phyloP scores from a whole-genome alignment of 176 grass and related monocot species.

The Ensete glaucum region DNA sequence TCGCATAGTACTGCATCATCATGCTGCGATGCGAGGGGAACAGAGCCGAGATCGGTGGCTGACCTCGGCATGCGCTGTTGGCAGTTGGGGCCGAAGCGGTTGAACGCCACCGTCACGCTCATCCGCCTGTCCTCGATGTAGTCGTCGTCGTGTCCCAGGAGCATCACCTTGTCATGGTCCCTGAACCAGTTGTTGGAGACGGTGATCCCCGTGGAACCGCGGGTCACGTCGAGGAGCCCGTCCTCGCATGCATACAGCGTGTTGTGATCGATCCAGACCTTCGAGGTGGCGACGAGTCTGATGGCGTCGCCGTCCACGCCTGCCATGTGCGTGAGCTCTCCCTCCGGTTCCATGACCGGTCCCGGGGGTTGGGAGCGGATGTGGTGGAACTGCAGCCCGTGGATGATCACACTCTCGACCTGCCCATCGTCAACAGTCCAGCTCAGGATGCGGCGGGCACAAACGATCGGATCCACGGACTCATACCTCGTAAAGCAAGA shows the following conservation, averaged over 20 bases:
- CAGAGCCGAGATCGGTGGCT: not conserved
- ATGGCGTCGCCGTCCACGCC: constrained; percentile 62
- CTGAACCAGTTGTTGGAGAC: constrained; percentile 91
- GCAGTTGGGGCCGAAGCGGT: constrained; percentile 64
- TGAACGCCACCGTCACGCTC: constrained; percentile 76
- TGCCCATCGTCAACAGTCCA: not conserved
- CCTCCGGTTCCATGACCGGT: constrained; percentile 19
- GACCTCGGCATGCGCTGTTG: constrained; percentile 90
- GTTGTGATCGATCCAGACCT: constrained; percentile 95
- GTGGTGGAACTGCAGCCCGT: constrained; percentile 58
- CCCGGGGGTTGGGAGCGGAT: constrained; percentile 25
- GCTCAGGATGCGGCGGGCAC: not conserved
- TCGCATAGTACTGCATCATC: not conserved
- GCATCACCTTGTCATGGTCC: constrained; percentile 88
- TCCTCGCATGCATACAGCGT: constrained; percentile 49
- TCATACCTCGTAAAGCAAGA: constrained; percentile 45
- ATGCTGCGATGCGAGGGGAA: not conserved
- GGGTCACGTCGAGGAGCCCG: constrained; percentile 61
- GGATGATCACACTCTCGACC: constrained; percentile 52
- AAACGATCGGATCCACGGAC: not conserved
- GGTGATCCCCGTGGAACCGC: constrained; percentile 60
- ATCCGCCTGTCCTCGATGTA: constrained; percentile 36
- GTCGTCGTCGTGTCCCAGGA: constrained; percentile 67
- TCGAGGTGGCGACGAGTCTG: constrained; percentile 35
- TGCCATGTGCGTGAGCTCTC: constrained; percentile 7